Base-by-base conservation (phyloP, 495 filamentous ascomycete genomes). In the Astrothelium macrocarpum region DNA sequence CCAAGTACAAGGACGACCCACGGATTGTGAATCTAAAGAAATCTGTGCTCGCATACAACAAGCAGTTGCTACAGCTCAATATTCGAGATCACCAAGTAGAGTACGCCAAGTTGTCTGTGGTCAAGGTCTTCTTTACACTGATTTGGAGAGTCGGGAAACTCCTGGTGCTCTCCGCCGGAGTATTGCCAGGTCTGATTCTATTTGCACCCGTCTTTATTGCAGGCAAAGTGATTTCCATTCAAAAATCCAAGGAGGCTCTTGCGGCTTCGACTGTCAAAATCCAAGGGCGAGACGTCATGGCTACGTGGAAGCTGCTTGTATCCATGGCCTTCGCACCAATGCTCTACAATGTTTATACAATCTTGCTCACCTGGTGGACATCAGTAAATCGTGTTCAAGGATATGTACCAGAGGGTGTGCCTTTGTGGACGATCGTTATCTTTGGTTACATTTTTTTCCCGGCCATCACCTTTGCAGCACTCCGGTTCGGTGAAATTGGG, bases 241-340 rank as follows among this genome's bases (percentile, higher is more conserved):
- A 85, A 67, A 99, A 99, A 76, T 90, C 93, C 0, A 85, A 84
- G 66, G 88, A 94, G 74, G 94, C 94, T 0, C 82, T 99, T 29
- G 93, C 92, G 2, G 91, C 87, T 25, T 96, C 91, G 11, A 89
- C 87, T 1, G 94, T 99, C 66, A 99, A 99, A 72, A 82, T 99
- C 31, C 87, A 95, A 72, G 94, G 90, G 20, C 84, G 86, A 36
- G 94, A 99, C 73, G 94, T 99, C 28, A 93, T 99, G 80, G 94
- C 94, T 0, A 97, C 94, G 0, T 99, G 94, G 94, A 99, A 99
- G 74, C 81, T 99, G 14, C 85, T 99, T 10, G 92, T 97, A 28
- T 84, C 93, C 32, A 79, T 97, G 70, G 91, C 86, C 16, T 85
- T 99, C 68, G 90, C 92, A 7, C 94, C 94, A 0, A 77, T 90